Evolutionary conservation across 2,329 filamentous ascomycete genomes (phyloP).

Genomic region (Fusarium neocosmosporiellum): DNA sequence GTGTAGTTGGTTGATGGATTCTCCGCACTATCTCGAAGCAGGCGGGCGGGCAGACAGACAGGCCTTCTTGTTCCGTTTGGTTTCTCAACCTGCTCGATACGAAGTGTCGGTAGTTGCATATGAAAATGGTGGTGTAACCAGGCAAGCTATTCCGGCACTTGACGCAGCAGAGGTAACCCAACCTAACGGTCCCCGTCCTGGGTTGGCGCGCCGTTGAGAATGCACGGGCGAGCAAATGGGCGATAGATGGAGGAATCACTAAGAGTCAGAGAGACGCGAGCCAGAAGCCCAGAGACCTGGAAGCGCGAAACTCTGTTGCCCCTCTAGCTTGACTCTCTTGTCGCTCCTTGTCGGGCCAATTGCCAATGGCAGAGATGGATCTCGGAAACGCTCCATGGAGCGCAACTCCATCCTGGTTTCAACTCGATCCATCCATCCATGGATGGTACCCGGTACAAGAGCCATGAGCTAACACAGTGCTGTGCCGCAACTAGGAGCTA

Average conservation of each 20-base stretch:
- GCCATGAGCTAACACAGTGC: slow-evolving; percentile 32
- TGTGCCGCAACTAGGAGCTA: slow-evolving; percentile 38
- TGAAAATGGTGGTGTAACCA: slow-evolving; percentile 21
- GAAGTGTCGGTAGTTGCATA: slow-evolving; percentile 41
- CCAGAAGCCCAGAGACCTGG: slow-evolving; percentile 21
- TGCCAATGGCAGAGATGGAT: slow-evolving; percentile 24
- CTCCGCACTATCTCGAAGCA: slow-evolving; percentile 18
- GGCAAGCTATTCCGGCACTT: slow-evolving; percentile 31
- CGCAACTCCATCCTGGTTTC: background rate
- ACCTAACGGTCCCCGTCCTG: slow-evolving; percentile 28
- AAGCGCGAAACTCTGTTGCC: slow-evolving; percentile 40
- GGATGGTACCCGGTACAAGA: slow-evolving; percentile 30
- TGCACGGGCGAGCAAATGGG: background rate
- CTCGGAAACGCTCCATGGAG: slow-evolving; percentile 1
- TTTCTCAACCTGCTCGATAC: slow-evolving; percentile 37
- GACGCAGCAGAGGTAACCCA: slow-evolving; percentile 30
- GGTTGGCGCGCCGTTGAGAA: slow-evolving; percentile 36
- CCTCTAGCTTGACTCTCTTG: slow-evolving; percentile 18
- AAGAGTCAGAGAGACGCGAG: background rate
- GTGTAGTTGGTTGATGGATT: slow-evolving; percentile 18
- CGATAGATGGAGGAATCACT: background rate
- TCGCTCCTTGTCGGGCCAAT: slow-evolving; percentile 11
- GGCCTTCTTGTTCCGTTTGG: slow-evolving; percentile 19
- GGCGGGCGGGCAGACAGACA: background rate
- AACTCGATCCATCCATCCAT: slow-evolving; percentile 8